Base-by-base conservation (phyloP, 495 filamentous ascomycete genomes). In the Penicillium verhagenii region DNA sequence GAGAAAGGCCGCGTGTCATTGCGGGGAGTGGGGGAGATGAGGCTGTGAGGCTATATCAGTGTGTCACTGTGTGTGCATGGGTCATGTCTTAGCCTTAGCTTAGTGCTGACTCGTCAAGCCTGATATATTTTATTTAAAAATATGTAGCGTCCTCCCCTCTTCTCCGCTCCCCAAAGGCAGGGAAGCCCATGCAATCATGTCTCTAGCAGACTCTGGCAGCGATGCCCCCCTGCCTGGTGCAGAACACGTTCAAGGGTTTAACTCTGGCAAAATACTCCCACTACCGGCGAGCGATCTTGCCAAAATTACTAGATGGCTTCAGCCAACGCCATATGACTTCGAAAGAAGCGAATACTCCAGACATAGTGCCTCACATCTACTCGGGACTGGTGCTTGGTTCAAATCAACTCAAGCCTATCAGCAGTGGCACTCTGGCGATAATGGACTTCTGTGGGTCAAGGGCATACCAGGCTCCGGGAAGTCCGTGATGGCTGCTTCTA, bases 391-490 rank as follows among this genome's bases (percentile, higher is more conserved):
- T 14, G 18, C 50, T 50, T 53, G 56, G 48, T 31, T 61, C 20
- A 57, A 31, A 40, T 60, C 57, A 13, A 54, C 57, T 39, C 31
- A 20, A 19, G 39, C 37, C 11, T 56, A 46, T 39, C 49, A 53
- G 21, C 45, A 56, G 29, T 60, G 58, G 49, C 45, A 56, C 26
- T 16, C 29, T 46, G 53, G 39, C 14, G 31, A 28, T 1, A 50
- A 53, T 49, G 58, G 58, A n/a, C 26, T 53, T 14, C 23, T 56
- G 14, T 60, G 45, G 45, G 50, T 60, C 38, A 60, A 56, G 50
- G 91, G 91, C 13, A 91, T 93, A 57, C 91, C 91, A 2, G 91
- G 91, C 50, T 93, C 91, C 55, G 91, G 88, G 82, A 96, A 96
- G 75, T 93, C 91, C 13, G 91, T 89, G 2, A 80, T 95, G 52